These are phyloP conservation scores for Fusarium verrucosum DNA, from an alignment of 2,329 filamentous ascomycete species.

Conservation along the genomic window DNA sequence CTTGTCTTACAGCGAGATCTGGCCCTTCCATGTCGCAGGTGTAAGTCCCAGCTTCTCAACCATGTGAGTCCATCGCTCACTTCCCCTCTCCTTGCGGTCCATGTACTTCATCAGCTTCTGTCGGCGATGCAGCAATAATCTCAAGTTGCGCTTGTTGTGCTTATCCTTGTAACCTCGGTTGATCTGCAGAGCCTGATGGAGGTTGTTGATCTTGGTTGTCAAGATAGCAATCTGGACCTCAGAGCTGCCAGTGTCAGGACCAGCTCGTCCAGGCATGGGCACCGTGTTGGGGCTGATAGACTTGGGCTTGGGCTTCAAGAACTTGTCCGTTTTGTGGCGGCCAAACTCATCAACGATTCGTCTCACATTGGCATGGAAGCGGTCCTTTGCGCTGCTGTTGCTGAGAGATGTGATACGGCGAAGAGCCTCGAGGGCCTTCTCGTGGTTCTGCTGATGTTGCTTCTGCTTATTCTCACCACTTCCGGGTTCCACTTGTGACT, in stretches of 20 bases:
- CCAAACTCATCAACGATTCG: slow-evolving; percentile 90
- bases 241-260: slow-evolving; percentile 90
- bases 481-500: slow-evolving; percentile 54
- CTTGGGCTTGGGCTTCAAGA: slow-evolving; percentile 70
- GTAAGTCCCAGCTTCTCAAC: slow-evolving; percentile 85
- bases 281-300: slow-evolving; percentile 54
- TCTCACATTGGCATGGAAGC: slow-evolving; percentile 81
- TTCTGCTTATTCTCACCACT: slow-evolving; percentile 50
- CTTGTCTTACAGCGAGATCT: slow-evolving; percentile 66
- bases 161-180: slow-evolving; percentile 83
- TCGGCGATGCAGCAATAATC: slow-evolving; percentile 84
- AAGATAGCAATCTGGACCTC: slow-evolving; percentile 98
- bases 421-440: slow-evolving; percentile 78
- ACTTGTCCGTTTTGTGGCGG: slow-evolving; percentile 83
- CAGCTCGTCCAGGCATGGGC: slow-evolving; percentile 68
- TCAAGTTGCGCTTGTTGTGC: slow-evolving; percentile 90
- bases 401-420: slow-evolving; percentile 79
- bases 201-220: slow-evolving; percentile 88
- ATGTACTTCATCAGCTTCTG: slow-evolving; percentile 91
- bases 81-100: slow-evolving; percentile 87
- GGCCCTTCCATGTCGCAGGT: slow-evolving; percentile 87
- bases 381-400: slow-evolving; percentile 81
- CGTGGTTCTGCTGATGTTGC: slow-evolving; percentile 65
- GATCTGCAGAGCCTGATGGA: slow-evolving; percentile 76
- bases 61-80: slow-evolving; percentile 88